Base-by-base conservation (phyloP, 345 rosid genomes). In the Lagerstroemia speciosa region DNA sequence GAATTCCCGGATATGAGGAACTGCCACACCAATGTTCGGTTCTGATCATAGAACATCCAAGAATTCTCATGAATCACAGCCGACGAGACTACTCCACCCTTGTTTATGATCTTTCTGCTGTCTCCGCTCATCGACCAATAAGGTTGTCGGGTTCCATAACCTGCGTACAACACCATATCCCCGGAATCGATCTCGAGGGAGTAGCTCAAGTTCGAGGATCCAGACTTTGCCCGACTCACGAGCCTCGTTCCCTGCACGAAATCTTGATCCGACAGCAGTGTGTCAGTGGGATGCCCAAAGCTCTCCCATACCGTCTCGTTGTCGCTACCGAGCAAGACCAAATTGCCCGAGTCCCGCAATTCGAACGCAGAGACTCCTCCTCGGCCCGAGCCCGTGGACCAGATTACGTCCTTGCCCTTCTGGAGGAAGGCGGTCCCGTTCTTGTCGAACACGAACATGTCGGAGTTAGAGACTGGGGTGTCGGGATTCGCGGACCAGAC, bases 401-500 rank as follows among this genome's bases (percentile, higher is more conserved):
- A 94, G 67, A 87, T 87, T n/a, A 68, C 78, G 6, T n/a, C 30
- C 26, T 38, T 48, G 72, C 84, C 58, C 66, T 67, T 82, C 69
- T 72, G 79, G 37, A 94, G 79, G 38, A 66, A 84, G 19, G 82
- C 86, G 20, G 83, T 84, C 11, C 98, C 96, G 31, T 76, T 83
- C 36, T 70, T 53, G 34, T 74, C 79, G 22, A 94, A 94, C 38
- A 69, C 60, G 60, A 94, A 82, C 0, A 71, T 52, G 67, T 89
- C 99, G 55, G 97, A 88, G 73, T 81, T 76, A 10, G 75, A 55
- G 69, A 94, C 88, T 7, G 87, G 96, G 68, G 74, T 75, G 33
- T 79, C 83, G 60, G 90, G 76, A 78, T 94, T 94, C 16, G 95
- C 96, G 0, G 97, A 65, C 99, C 99, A 94, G 72, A 94, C 86